Conservation (phyloP, 768 basidiomycete species). For the Grammothele lineata region DNA sequence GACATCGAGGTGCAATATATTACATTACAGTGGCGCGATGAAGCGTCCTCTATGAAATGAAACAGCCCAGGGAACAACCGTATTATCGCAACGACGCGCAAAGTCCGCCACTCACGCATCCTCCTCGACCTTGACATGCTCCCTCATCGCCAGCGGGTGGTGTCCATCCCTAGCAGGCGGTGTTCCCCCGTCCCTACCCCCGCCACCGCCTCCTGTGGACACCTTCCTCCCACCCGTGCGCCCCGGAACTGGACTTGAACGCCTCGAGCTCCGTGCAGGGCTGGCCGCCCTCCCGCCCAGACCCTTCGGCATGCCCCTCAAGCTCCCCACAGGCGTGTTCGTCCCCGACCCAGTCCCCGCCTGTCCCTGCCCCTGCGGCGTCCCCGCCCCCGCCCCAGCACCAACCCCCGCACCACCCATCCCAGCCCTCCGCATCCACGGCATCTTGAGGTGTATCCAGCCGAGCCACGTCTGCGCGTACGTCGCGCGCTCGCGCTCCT, state of each 20-base stretch:
- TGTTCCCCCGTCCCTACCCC: not conserved
- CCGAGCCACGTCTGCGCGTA: conserved; percentile 29
- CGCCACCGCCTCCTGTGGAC: not conserved
- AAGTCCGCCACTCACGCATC: no score
- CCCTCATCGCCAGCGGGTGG: no score
- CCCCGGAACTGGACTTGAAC: conserved; percentile 23
- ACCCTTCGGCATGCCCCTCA: conserved; percentile 6
- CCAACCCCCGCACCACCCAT: not conserved
- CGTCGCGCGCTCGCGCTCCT: conserved; percentile 50
- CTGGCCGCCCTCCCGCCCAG: conserved; percentile 14
- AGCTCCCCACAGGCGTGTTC: conserved; percentile 11
- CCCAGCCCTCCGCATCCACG: conserved; percentile 16
- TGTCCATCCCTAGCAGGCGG: no score
- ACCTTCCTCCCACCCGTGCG: not conserved
- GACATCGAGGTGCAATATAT: no score
- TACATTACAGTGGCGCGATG: no score
- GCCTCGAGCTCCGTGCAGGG: conserved; percentile 19
- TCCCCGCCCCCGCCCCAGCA: not conserved
- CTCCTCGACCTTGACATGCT: no score
- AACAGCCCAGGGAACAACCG: no score
- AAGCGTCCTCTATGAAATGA: no score
- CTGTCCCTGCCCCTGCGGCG: not conserved
- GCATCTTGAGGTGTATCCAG: conserved; percentile 25
- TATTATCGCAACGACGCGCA: no score
- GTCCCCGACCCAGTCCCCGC: conserved; percentile 8